These are phyloP conservation scores for Exophiala sp. DNA, from an alignment of 2,329 filamentous ascomycete genomes.

Conservation along the genomic window DNA sequence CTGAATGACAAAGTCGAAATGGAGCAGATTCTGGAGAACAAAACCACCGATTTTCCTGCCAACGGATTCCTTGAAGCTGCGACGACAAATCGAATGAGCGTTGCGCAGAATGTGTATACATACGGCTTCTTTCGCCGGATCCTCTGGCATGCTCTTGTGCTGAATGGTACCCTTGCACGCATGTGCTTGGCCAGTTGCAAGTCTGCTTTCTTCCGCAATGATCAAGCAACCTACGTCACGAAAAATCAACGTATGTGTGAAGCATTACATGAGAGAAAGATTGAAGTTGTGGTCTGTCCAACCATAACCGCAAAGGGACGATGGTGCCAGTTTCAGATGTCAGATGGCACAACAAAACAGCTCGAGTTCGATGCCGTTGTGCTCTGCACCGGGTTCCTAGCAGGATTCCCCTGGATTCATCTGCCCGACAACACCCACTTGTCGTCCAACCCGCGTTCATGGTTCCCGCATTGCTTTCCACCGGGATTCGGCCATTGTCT, in stretches of 20 bases:
- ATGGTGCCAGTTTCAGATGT: slow-evolving; percentile 3
- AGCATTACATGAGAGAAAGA: slow-evolving; percentile 8
- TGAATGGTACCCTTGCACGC: slow-evolving; percentile 10
- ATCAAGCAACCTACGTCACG: slow-evolving; percentile 16
- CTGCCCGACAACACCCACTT: neutral
- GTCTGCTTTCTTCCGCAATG: slow-evolving; percentile 8
- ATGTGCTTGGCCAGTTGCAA: slow-evolving; percentile 6
- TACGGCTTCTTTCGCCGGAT: slow-evolving; percentile 15
- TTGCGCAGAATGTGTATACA: slow-evolving; percentile 9
- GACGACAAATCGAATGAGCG: slow-evolving; percentile 16
- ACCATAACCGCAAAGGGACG: slow-evolving; percentile 2
- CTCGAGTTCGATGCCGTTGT: slow-evolving; percentile 12
- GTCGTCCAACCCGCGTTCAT: slow-evolving; percentile 12
- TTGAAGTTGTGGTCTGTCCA: slow-evolving; percentile 5
- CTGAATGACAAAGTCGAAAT: slow-evolving; percentile 8
- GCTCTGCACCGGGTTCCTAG: slow-evolving; percentile 8
- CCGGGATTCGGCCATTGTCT: slow-evolving; percentile 12
- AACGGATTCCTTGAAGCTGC: slow-evolving; percentile 14
- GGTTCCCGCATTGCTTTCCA: slow-evolving; percentile 16
- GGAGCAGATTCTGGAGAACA: slow-evolving; percentile 11
- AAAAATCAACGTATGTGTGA: slow-evolving; percentile 18
- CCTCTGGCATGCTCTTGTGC: slow-evolving; percentile 8
- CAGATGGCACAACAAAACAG: slow-evolving; percentile 1
- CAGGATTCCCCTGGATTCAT: slow-evolving; percentile 9
- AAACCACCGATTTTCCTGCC: slow-evolving; percentile 10